Evolutionary conservation across 192 early-diverging fungal species (phyloP).

Genomic region (Lobulomyces angularis): DNA sequence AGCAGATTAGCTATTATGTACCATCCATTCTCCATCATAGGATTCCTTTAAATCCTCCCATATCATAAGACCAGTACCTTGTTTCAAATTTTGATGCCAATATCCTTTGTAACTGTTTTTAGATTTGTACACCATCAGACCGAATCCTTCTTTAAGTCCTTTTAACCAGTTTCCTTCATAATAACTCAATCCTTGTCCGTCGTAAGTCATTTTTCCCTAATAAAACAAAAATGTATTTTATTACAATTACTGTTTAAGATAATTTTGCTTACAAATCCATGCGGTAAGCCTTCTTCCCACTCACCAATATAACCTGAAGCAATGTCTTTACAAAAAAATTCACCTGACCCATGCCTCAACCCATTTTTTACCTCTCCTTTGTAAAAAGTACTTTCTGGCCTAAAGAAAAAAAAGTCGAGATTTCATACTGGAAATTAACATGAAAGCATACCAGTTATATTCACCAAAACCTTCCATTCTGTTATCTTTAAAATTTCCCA

Average conservation of each 20-base stretch:
- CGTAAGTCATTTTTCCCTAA: slow-evolving; percentile 20
- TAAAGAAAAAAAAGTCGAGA: slow-evolving; percentile 2
- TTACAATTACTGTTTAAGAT: neutral
- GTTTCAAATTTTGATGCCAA: slow-evolving; percentile 33
- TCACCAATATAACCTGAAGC: slow-evolving; percentile 21
- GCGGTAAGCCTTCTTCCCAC: slow-evolving; percentile 30
- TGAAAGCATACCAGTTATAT: slow-evolving; percentile 23
- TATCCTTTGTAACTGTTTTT: slow-evolving; percentile 41
- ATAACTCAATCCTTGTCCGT: slow-evolving; percentile 3
- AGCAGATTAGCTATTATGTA: slow-evolving; percentile 4
- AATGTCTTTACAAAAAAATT: slow-evolving; percentile 13
- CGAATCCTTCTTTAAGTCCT: slow-evolving; percentile 31
- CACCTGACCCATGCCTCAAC: slow-evolving; percentile 26
- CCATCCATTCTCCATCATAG: slow-evolving; percentile 40
- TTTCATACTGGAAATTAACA: neutral
- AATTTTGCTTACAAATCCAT: slow-evolving; percentile 15
- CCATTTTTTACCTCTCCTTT: slow-evolving; percentile 31
- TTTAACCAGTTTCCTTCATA: slow-evolving; percentile 29
- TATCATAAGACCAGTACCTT: slow-evolving; percentile 31
- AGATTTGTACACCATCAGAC: slow-evolving; percentile 34
- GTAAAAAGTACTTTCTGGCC: slow-evolving; percentile 30
- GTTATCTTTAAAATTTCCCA: slow-evolving; percentile 31
- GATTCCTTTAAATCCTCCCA: slow-evolving; percentile 31
- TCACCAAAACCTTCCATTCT: slow-evolving; percentile 25
- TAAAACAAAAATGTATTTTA: neutral